These are phyloP conservation scores for Hypholoma fasciculare DNA, from an alignment of 768 basidiomycete genomes.

Conservation along the genomic window DNA sequence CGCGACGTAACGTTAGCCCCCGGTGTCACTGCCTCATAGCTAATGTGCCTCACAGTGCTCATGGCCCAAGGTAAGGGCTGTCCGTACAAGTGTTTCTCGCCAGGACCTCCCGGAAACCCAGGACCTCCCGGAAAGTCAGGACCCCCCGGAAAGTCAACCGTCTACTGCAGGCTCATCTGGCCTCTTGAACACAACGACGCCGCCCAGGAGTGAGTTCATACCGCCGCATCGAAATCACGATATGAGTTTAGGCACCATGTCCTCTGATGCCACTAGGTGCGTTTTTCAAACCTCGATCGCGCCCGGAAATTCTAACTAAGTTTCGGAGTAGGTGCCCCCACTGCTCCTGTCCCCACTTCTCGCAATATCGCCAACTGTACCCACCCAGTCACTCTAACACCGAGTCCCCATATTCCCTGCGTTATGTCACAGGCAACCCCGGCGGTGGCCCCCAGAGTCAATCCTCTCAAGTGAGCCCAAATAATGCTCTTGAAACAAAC, in stretches of 20 bases:
- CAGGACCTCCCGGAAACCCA: conserved; percentile 31
- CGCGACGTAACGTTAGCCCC: conserved; percentile 54
- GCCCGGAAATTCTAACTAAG: too few relatives aligned
- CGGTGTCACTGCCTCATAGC: conserved; percentile 8
- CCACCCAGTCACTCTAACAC: conserved; percentile 37
- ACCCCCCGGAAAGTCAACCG: conserved; percentile 27
- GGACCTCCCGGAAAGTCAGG: conserved; percentile 56
- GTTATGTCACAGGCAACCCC: conserved; percentile 50
- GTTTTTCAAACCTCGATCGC: too few relatives aligned
- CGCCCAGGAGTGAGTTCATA: conserved; percentile 68
- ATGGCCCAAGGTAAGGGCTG: conserved; percentile 77
- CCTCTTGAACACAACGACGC: conserved; percentile 71
- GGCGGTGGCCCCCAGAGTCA: conserved; percentile 25
- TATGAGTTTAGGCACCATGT: too few relatives aligned
- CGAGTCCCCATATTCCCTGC: conserved; percentile 53
- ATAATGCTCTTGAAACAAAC: conserved; percentile 44
- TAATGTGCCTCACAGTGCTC: conserved; percentile 53
- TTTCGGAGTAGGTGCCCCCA: too few relatives aligned
- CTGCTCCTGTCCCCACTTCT: conserved; percentile 46
- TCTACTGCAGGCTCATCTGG: conserved; percentile 77
- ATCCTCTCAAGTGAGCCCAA: conserved; percentile 39
- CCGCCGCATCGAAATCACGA: too few relatives aligned
- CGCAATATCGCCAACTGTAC: conserved; percentile 33
- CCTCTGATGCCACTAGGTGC: too few relatives aligned
- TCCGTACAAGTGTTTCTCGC: conserved; percentile 62